These are phyloP conservation scores for Aspergillus ustus DNA, from an alignment of 2,329 filamentous ascomycete genomes.

Conservation along the genomic window DNA sequence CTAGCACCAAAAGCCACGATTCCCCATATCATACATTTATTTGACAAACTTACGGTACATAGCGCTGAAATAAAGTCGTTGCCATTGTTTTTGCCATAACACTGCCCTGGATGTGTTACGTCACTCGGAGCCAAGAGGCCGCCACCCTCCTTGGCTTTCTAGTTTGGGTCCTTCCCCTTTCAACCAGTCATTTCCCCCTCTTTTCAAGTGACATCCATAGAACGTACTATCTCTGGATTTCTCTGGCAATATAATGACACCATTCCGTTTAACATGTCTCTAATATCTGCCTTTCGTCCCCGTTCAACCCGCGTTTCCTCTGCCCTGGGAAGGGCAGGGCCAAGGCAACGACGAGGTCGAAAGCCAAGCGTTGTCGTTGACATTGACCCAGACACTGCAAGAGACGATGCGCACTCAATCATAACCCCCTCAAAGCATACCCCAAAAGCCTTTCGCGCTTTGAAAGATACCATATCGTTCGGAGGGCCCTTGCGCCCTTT, in stretches of 20 bases:
- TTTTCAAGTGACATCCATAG: slow-evolving; percentile 1
- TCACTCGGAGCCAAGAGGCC: not conserved
- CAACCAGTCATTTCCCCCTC: not conserved
- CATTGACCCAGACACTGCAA: slow-evolving; percentile 22
- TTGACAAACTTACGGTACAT: not conserved
- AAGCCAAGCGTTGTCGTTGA: slow-evolving; percentile 5
- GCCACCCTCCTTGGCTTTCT: not conserved
- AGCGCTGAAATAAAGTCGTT: not conserved
- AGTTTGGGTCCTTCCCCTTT: not conserved
- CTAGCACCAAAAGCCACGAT: too few relatives aligned
- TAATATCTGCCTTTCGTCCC: slow-evolving; percentile 42
- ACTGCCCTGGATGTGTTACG: not conserved
- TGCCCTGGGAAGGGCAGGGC: slow-evolving; percentile 29
- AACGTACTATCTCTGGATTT: not conserved
- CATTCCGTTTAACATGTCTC: slow-evolving; percentile 25
- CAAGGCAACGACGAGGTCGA: slow-evolving; percentile 25
- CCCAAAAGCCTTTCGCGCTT: slow-evolving; percentile 34
- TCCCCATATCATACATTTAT: not conserved
- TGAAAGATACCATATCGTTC: slow-evolving; percentile 37
- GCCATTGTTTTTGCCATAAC: not conserved
- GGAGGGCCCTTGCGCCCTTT: slow-evolving; percentile 57
- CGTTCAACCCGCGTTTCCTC: slow-evolving; percentile 35
- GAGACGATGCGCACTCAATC: slow-evolving; percentile 39
- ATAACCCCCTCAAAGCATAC: slow-evolving; percentile 46
- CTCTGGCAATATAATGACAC: not conserved